Evolutionary conservation across 495 filamentous ascomycete genomes (phyloP), one percentile per base, ranked within the genome.

Genomic region (Sporormia fimetaria): DNA sequence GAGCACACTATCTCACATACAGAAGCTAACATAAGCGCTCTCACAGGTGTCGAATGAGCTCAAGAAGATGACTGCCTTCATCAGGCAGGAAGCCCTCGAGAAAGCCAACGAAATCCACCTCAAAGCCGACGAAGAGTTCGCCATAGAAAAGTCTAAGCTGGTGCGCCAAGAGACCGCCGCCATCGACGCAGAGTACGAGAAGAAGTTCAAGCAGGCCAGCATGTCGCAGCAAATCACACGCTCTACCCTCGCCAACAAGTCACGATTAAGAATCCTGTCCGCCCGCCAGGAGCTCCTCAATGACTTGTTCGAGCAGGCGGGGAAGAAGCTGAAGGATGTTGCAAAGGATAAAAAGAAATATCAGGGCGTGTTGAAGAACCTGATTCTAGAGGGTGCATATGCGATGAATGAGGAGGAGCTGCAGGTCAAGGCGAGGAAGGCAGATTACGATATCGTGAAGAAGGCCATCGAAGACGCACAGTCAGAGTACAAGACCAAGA

Each of bases 51-150:
- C 78, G 58, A 74, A 75, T 62, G 92, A 99, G 74, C 83, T 99
- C 61, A 83, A 80, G 70, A 99, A 99, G 73, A 99, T 99, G 92
- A 96, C 92, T 31, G 85, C 87, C 61, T 99, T 99, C 81, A 99
- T 99, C 77, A 81, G 81, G 60, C 87, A 95, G 68, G 92, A 99
- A 73, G 92, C 92, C 17, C 67, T 78, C 25, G 92, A 99, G 61
- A 99, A 99, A 67, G 86, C 87, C 52, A 77, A 77, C 57, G 92
- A 99, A 63, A 96, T 99, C 67, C 71, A 84, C 49, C 76, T 95
- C 65, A 96, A 96, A 65, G 92, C 92, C 63, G 83, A 96, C 65
- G 87, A 95, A 62, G 92, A 99, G 62, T 94, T 95, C 63, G 79
- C 82, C 50, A 95, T 94, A 58, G 92, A 96, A 61, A 96, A 96